phyloP scores from a whole-genome alignment of 768 basidiomycete genomes.

The Leccinum variicolor region DNA sequence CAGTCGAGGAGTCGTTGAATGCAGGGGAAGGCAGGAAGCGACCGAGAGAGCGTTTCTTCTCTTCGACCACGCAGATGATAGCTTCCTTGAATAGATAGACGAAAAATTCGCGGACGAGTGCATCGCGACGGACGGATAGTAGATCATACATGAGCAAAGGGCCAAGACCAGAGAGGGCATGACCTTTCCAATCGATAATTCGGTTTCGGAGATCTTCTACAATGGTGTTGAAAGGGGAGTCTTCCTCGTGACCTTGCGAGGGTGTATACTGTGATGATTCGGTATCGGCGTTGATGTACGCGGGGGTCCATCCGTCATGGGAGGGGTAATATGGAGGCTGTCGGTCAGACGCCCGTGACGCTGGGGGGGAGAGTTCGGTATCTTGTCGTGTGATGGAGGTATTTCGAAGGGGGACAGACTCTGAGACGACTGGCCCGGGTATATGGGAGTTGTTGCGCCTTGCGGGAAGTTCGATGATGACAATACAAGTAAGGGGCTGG shows the following conservation, averaged over 20 bases:
- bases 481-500: conserved; percentile 90
- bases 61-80: conserved; percentile 96
- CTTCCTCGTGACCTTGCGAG: conserved; percentile 43
- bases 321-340: conserved; percentile 15
- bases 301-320: conserved; percentile 25
- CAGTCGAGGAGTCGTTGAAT: conserved; percentile 50
- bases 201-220: conserved; percentile 87
- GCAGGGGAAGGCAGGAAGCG: conserved; percentile 67
- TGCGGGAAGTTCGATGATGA: conserved; percentile 88
- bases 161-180: conserved; percentile 86
- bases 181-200: conserved; percentile 96
- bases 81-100: conserved; percentile 98
- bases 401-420: conserved; percentile 40
- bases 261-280: conserved; percentile 30
- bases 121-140: conserved; percentile 82
- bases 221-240: conserved; percentile 78
- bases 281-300: conserved; percentile 28
- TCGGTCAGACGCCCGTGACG: conserved; percentile 12
- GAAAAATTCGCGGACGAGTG: conserved; percentile 89
- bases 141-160: conserved; percentile 90
- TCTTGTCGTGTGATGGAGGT: conserved; percentile 20
- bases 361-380: conserved; percentile 14
- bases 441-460: conserved; percentile 53
- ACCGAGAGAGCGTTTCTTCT: conserved; percentile 81
- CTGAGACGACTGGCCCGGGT: conserved; percentile 52